Conservation (phyloP, 805 yeast species). For the Candida nanaspora region DNA sequence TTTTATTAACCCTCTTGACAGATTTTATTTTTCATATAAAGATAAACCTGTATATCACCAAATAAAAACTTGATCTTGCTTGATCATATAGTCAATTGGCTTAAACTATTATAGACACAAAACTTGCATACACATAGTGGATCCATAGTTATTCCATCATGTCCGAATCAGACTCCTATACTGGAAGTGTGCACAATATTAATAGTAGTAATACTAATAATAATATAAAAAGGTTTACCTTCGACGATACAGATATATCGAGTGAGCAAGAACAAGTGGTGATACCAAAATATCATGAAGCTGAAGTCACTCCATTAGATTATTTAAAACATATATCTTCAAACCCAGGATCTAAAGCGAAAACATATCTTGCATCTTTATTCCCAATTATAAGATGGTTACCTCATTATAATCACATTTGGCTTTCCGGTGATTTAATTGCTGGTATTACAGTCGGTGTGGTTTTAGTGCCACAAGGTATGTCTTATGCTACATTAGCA, state of each 20-base stretch:
- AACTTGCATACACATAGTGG: too few species aligned
- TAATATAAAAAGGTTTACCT: background rate
- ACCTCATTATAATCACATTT: conserved; percentile 67
- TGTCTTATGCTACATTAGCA: conserved; percentile 91
- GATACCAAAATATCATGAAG: conserved; percentile 16
- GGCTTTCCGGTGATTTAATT: conserved; percentile 78
- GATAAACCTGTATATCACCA: too few species aligned
- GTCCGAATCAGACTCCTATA: too few species aligned
- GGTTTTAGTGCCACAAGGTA: conserved; percentile 89
- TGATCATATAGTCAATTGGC: too few species aligned
- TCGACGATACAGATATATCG: background rate
- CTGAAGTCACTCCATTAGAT: conserved; percentile 17
- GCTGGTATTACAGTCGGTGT: conserved; percentile 94
- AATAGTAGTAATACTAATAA: too few species aligned
- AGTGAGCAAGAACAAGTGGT: background rate
- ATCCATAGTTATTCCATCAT: too few species aligned
- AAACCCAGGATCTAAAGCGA: conserved; percentile 33
- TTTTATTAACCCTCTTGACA: too few species aligned
- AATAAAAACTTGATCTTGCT: too few species aligned
- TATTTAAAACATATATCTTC: conserved; percentile 20
- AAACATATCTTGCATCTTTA: conserved; percentile 48
- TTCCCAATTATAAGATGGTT: conserved; percentile 86
- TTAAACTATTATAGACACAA: too few species aligned
- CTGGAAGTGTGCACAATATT: too few species aligned
- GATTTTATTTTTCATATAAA: too few species aligned